Evolutionary conservation across 495 filamentous ascomycete species (phyloP), one percentile per base, ranked within the genome.

Genomic region (Cetradonia linearis): DNA sequence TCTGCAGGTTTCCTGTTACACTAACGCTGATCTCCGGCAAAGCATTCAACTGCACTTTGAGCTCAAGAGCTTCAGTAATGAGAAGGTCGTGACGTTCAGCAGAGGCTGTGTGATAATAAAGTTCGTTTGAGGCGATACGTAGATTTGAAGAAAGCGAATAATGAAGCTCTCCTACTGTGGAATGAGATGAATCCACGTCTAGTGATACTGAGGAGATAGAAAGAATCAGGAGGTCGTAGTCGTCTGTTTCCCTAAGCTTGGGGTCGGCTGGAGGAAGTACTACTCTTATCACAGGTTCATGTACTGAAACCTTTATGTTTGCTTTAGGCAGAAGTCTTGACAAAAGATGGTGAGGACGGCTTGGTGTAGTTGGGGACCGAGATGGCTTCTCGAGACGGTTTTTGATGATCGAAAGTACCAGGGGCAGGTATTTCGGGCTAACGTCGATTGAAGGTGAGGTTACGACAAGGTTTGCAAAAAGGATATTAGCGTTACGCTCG

Each of bases 371-470:
- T 20, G 71, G 72, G 27, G 77, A 76, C 25, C 65, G 63, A 27
- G 78, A 77, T 30, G 77, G 67, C 2, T 78, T 61, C 31, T 77
- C 81, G 7, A 82, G 79, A 53, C 76, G 80, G 23, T 73, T 73
- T 60, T 82, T 83, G 38, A 85, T 72, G 59, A 97, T 72, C n/a
- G 88, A 86, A 46, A 95, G 70, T 18, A 96, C 72, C 28, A 95
- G 79, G 7, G 93, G 92, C 40, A 96, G 77, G 75, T 96, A 92
- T 57, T 87, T 86, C 6, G 94, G 92, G 71, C 95, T 89, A n/a
- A 99, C 74, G 70, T 99, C 93, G 44, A 97, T 75, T 1, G 94
- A 95, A 7, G 93, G 93, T 18, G 93, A 99, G 7, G 93, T 99
- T 55, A 96, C 79, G 52, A 99, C 93, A 9, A 95, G 81, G 66